These are phyloP conservation scores for Collybia nuda DNA, from an alignment of 768 basidiomycete species.

Conservation along the genomic window DNA sequence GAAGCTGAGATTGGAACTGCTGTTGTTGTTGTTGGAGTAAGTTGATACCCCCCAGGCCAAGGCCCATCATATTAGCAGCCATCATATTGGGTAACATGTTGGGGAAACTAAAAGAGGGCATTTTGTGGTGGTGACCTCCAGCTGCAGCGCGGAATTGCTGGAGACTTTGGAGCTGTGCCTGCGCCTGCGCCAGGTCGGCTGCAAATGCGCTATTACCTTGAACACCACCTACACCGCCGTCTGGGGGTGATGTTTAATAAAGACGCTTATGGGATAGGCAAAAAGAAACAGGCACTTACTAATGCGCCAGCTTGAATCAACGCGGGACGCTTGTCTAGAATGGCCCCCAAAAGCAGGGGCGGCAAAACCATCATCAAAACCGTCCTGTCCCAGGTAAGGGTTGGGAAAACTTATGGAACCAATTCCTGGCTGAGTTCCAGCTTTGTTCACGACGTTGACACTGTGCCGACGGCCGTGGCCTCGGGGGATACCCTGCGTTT, in stretches of 20 bases:
- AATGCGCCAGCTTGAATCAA: conserved; percentile 86
- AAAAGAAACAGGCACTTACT: conserved; percentile 48
- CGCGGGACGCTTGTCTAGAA: conserved; percentile 73
- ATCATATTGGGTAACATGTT: conserved; percentile 98
- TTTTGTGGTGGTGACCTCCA: conserved; percentile 93
- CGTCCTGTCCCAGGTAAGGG: conserved; percentile 54
- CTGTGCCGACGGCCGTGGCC: conserved; percentile 90
- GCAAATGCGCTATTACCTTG: conserved; percentile 65
- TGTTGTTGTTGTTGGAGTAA: conserved; percentile 91
- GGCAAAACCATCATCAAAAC: conserved; percentile 81
- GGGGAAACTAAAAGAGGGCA: conserved; percentile 97
- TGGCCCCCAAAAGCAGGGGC: conserved; percentile 64
- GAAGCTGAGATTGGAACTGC: conserved; percentile 93
- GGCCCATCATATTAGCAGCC: conserved; percentile 95
- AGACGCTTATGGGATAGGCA: neutral
- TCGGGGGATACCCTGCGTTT: conserved; percentile 66
- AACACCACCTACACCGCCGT: conserved; percentile 72
- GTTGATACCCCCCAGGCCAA: conserved; percentile 79
- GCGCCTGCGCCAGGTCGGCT: conserved; percentile 92
- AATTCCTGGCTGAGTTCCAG: conserved; percentile 42
- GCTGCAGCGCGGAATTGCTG: conserved; percentile 96
- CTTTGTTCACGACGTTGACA: conserved; percentile 88
- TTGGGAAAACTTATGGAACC: conserved; percentile 50
- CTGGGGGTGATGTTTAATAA: conserved; percentile 30
- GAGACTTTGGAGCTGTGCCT: conserved; percentile 93